A percentile compares a stretch with the other conserved stretches of the same genome.
Evolutionary conservation across 805 yeast species (phyloP).

Genomic region (Teunomyces kruisii): DNA sequence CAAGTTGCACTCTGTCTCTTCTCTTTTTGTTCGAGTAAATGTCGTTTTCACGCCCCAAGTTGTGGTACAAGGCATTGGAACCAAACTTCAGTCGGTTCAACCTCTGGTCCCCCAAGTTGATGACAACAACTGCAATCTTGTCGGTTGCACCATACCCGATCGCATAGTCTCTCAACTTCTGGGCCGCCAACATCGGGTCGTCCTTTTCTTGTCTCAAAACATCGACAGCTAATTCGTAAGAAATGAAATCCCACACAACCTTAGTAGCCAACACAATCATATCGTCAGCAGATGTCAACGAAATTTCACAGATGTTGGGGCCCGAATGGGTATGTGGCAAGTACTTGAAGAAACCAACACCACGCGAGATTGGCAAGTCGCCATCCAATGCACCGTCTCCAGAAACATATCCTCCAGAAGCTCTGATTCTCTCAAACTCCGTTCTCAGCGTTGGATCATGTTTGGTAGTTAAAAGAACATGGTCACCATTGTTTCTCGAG

Average conservation of each 20-base stretch:
- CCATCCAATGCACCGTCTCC: conserved; percentile 86
- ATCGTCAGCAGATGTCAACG: conserved; percentile 70
- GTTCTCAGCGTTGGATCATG: conserved; percentile 81
- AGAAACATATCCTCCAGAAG: conserved; percentile 87
- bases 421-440: conserved; percentile 84
- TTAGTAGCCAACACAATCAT: conserved; percentile 81
- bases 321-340: conserved; percentile 88
- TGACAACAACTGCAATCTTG: conserved; percentile 76
- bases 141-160: conserved; percentile 86
- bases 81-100: conserved; percentile 26
- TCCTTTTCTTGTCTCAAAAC: conserved; percentile 77
- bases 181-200: conserved; percentile 90
- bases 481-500: conserved; percentile 80
- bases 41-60: conserved; percentile 39
- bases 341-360: conserved; percentile 85
- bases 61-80: conserved; percentile 30
- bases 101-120: conserved; percentile 61
- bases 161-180: conserved; percentile 89
- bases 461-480: conserved; percentile 63
- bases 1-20: conserved; percentile 47
- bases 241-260: conserved; percentile 81
- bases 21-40: conserved; percentile 35
- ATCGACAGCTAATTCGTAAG: conserved; percentile 86
- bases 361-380: conserved; percentile 77
- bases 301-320: conserved; percentile 69